Evolutionary conservation across 2,329 filamentous ascomycete genomes (phyloP), one percentile per base, ranked within the genome.

Genomic region (Colletotrichum echinochloae): DNA sequence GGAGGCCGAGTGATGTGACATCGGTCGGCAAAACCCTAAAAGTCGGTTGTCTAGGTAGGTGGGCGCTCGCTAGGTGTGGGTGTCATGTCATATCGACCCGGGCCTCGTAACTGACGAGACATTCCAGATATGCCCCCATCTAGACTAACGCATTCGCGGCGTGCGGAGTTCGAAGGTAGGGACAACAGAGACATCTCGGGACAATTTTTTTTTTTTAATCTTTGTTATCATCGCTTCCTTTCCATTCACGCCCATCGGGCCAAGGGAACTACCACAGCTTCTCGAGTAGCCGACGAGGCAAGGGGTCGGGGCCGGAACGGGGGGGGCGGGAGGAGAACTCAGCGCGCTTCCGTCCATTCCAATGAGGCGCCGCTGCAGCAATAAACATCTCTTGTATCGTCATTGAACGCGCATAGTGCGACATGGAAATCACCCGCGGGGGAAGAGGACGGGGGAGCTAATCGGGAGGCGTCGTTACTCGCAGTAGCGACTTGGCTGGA

Each of bases 1-100:
- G 20, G 28, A 60, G 18, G n/a, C 41, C 57, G 5, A 49, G 41
- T 62, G 44, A 63, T 30, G 59, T 63, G 59, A 66, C 65, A 63
- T 66, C 23, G 37, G 51, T 48, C 28, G 65, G 48, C 11, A 46
- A 54, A 48, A 59, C 37, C 65, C 46, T 23, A n/a, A 46, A 20
- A 46, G 35, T 30, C 14, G 44, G 26, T 37, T 66, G 49, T 51
- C 51, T 52, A 28, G 28, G n/a, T 11, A 28, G 28, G 28, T 33
- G 18, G 33, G 49, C 30, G 33, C 1, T 18, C 54, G 37, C 30
- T 41, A 20, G 30, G 52, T 8, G 35, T 16, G 2, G 37, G 44
- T 14, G 11, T 26, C 8, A 18, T 41, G 14, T 18, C 20, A 20
- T 26, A 3, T 14, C 11, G 23, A 26, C 14, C 46, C 5, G 14